Conservation (phyloP, 768 basidiomycete species). For the Udeniomyces megalosporus region DNA sequence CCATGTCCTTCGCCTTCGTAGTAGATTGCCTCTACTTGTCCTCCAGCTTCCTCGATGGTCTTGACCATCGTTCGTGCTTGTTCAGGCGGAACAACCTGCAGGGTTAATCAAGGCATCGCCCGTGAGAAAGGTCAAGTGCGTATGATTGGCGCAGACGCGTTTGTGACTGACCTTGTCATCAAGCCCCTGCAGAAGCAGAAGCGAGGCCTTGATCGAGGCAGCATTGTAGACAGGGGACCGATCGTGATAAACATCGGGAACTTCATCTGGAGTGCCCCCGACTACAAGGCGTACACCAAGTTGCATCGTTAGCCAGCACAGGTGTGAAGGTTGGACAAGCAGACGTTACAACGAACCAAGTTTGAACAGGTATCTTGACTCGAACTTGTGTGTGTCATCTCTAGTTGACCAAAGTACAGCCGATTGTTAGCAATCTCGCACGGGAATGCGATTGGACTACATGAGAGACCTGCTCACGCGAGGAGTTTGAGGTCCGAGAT, state of each 20-base stretch:
- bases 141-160: constrained; percentile 48
- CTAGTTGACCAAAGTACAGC: background rate
- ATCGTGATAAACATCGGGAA: constrained; percentile 44
- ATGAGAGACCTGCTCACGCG: constrained; percentile 22
- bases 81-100: constrained; percentile 52
- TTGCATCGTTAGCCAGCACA: too few relatives aligned
- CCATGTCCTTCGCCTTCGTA: constrained; percentile 53
- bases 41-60: constrained; percentile 38
- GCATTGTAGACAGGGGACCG: constrained; percentile 51
- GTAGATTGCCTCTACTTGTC: constrained; percentile 42
- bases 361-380: constrained; percentile 19
- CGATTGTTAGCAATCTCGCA: background rate
- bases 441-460: background rate
- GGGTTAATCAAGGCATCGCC: constrained; percentile 27
- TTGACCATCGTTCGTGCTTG: constrained; percentile 45
- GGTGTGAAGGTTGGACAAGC: background rate
- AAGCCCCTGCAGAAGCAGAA: constrained; percentile 32
- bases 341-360: constrained; percentile 40
- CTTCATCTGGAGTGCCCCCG: constrained; percentile 41
- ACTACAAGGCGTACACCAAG: constrained; percentile 21
- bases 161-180: constrained; percentile 23
- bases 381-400: constrained; percentile 45
- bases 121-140: constrained; percentile 42
- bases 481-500: constrained; percentile 47
- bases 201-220: constrained; percentile 44